Evolutionary conservation across 805 yeast genomes (phyloP), one percentile per base, ranked within the genome.

Genomic region (Pichia paraexigua): DNA sequence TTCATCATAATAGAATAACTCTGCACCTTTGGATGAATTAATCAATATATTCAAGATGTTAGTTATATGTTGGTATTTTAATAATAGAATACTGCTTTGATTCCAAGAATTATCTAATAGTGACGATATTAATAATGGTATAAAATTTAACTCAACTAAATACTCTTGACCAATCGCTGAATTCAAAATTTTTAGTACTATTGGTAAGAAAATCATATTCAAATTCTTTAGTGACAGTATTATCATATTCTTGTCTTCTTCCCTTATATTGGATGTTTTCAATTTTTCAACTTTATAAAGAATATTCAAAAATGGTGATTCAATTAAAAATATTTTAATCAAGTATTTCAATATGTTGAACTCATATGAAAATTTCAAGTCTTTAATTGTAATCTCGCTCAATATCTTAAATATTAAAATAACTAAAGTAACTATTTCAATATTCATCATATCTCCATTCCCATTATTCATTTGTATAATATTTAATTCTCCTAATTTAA

Each of bases 1-100:
- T 53, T 80, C 68, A 56, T 82, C 71, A 51, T 77, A 72, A 1
- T 85, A 75, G 58, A 83, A 78, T 17, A 84, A 78, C 53, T 83
- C 74, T 12, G 90, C 60, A 0, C 99, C 99, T 13, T 85, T 74
- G 80, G 92, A 84, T 35, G 81, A 75, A 54, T 87, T 85, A 46
- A 92, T 66, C 24, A 87, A 68, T 5, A 77, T 63, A 0, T 85
- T 69, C 2, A 92, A 64, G 10, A 88, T 71, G 43, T 77, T 73
- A 0, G 90, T 79, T 15, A 80, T 71, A 53, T 75, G 77, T 52
- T 83, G 85, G 28, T 89, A 68, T 56, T 75, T 79, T 40, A 79
- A 83, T 2, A n/a, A n/a, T n/a, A n/a, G n/a, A n/a, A 53, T 28
- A 52, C 75, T 75, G 28, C 74, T 63, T 48, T 77, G 78, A 10